These are phyloP conservation scores for Hylodesmum podocarpum DNA, from an alignment of 306 rosid genomes.

Conservation along the genomic window DNA sequence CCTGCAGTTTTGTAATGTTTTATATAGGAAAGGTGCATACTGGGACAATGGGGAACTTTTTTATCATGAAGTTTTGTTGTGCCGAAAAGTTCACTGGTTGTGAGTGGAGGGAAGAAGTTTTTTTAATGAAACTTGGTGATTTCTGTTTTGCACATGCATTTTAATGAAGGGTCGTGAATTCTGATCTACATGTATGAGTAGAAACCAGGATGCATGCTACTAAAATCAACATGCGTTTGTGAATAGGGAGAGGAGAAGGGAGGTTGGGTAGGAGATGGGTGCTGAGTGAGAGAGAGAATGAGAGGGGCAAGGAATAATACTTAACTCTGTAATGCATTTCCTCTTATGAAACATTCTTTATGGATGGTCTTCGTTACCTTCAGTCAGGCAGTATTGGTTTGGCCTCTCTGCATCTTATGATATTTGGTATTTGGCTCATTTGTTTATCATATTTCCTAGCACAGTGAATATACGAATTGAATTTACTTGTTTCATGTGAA, in stretches of 20 bases:
- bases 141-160: conserved; percentile 14
- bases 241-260: neutral
- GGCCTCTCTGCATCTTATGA: conserved; percentile 4
- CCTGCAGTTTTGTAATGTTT: neutral
- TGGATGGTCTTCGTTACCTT: neutral
- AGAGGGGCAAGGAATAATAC: neutral
- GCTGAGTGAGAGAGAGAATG: neutral
- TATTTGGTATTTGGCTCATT: neutral
- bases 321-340: neutral
- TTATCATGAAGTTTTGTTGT: neutral
- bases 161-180: neutral
- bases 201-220: conserved; percentile 13
- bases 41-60: neutral
- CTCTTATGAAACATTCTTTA: neutral
- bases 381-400: neutral
- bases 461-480: neutral
- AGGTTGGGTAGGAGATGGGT: neutral
- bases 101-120: neutral
- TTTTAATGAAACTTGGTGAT: neutral
- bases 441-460: neutral
- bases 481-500: conserved; percentile 1
- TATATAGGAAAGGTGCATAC: neutral
- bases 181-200: neutral
- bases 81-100: neutral
- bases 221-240: neutral